A percentile compares a stretch with the other conserved stretches of the same genome.
Evolutionary conservation across 2,329 filamentous ascomycete genomes (phyloP).

Genomic region (Diaporthe eres): DNA sequence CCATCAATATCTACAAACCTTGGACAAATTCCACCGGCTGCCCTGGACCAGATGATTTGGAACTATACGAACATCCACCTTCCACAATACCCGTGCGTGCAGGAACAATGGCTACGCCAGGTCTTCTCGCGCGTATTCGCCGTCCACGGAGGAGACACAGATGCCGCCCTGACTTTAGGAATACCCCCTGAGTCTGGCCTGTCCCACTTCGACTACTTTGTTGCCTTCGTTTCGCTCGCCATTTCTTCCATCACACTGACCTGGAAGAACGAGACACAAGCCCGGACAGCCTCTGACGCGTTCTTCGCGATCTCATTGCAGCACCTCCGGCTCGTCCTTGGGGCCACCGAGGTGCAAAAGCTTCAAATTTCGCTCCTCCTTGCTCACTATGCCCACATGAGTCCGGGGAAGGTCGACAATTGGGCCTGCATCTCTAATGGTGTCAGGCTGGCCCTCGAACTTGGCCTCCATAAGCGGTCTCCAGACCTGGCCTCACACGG

Average conservation of each 20-base stretch:
- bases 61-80: constrained; percentile 34
- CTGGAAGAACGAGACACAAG: constrained; percentile 35
- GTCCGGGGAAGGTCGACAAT: constrained; percentile 30
- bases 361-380: constrained; percentile 31
- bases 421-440: constrained; percentile 33
- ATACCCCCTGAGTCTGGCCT: constrained; percentile 31
- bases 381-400: constrained; percentile 32
- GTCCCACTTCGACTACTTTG: constrained; percentile 36
- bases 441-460: constrained; percentile 22
- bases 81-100: constrained; percentile 34
- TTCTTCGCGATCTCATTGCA: constrained; percentile 35
- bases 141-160: constrained; percentile 31
- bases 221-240: constrained; percentile 20
- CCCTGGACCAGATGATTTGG: constrained; percentile 35
- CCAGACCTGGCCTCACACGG: not conserved
- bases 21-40: constrained; percentile 25
- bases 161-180: constrained; percentile 21
- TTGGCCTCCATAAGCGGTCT: constrained; percentile 28
- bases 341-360: constrained; percentile 24
- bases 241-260: constrained; percentile 36
- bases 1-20: constrained; percentile 29
- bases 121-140: constrained; percentile 14
- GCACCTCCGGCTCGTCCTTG: constrained; percentile 26
- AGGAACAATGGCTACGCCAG: constrained; percentile 34
- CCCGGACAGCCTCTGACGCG: constrained; percentile 24